phyloP scores from a whole-genome alignment of 257 asterid genomes.

The Scutellaria minor region DNA sequence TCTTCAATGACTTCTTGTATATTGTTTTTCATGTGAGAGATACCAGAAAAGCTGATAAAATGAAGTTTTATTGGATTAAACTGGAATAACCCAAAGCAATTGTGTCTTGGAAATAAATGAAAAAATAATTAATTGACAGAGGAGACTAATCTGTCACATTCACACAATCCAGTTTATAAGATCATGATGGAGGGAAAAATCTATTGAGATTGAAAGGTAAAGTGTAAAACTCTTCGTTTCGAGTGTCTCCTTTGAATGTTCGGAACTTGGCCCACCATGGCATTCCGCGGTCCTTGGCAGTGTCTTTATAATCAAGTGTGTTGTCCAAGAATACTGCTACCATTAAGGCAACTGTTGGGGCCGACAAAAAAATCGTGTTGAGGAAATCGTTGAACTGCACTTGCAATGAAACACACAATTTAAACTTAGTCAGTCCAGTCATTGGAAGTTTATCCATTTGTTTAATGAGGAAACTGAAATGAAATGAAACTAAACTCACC shows the following conservation, averaged over 20 bases:
- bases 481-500: constrained; percentile 50
- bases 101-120: constrained; percentile 33
- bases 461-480: neutral
- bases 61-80: constrained; percentile 48
- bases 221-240: constrained; percentile 96
- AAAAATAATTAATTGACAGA: constrained; percentile 56
- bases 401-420: neutral
- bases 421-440: too few relatives aligned
- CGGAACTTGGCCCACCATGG: constrained; percentile 99
- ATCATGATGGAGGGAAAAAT: constrained; percentile 93
- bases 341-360: constrained; percentile 86
- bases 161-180: constrained; percentile 13
- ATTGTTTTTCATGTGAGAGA: neutral
- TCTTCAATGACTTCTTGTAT: neutral
- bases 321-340: constrained; percentile 86
- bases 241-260: constrained; percentile 84
- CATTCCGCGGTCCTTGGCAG: constrained; percentile 93
- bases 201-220: constrained; percentile 96
- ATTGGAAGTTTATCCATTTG: neutral
- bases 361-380: constrained; percentile 80
- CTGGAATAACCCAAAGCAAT: constrained; percentile 54
- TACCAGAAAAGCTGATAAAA: neutral
- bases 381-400: constrained; percentile 93
- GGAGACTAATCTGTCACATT: constrained; percentile 50
- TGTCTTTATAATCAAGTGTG: constrained; percentile 90